Percentiles rank a stretch among this genome's conserved stretches.
phyloP scores from a whole-genome alignment of 345 rosid genomes.

The Ceriops zippeliana region DNA sequence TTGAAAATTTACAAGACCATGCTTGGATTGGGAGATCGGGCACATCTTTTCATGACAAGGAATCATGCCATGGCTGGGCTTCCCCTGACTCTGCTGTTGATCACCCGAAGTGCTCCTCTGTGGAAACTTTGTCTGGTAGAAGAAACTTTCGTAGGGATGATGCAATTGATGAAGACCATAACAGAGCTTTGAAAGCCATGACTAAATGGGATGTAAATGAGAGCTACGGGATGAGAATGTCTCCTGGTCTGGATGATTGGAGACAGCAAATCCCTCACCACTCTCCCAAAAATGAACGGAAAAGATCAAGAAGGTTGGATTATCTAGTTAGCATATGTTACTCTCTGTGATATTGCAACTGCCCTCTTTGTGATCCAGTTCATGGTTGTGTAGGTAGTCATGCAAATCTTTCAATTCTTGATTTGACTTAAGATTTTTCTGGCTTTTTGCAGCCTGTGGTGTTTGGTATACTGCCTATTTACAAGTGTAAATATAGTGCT shows the following conservation, averaged over 20 bases:
- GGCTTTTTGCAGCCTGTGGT: neutral
- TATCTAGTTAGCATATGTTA: neutral
- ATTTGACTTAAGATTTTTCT: neutral
- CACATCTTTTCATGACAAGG: conserved; percentile 39
- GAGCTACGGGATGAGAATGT: conserved; percentile 54
- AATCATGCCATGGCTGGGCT: conserved; percentile 43
- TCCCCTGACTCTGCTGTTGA: conserved; percentile 43
- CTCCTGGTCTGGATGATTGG: conserved; percentile 79
- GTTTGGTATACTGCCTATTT: neutral
- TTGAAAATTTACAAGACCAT: conserved; percentile 31
- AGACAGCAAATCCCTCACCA: conserved; percentile 48
- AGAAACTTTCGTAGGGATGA: conserved; percentile 54
- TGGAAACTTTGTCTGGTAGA: conserved; percentile 50
- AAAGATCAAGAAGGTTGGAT: conserved; percentile 49
- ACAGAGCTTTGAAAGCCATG: conserved; percentile 29
- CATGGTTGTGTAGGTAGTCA: neutral
- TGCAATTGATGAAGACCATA: conserved; percentile 25
- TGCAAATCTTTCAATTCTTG: neutral
- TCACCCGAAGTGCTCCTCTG: conserved; percentile 46
- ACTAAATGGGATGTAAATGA: conserved; percentile 43
- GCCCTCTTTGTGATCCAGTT: neutral
- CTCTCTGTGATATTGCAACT: neutral
- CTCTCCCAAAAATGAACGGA: conserved; percentile 63
- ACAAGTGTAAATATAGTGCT: neutral
- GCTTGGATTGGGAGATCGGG: conserved; percentile 43